phyloP scores from a whole-genome alignment of 2,329 filamentous ascomycete genomes.

The Monosporascus sp. region DNA sequence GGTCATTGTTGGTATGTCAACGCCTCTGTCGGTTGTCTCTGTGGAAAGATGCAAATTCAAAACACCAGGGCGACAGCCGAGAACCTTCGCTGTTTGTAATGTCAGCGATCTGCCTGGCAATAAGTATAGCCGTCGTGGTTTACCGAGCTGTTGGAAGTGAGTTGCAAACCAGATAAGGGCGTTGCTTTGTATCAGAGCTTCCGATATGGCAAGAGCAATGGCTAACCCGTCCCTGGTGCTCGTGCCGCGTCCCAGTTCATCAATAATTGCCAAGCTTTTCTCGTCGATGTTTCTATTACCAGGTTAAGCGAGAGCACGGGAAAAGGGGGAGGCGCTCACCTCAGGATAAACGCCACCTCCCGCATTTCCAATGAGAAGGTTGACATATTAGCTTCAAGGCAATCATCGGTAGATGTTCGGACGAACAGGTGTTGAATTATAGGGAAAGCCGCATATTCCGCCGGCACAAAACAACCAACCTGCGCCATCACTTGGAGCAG shows the following conservation, averaged over 20 bases:
- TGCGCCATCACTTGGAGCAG: slow-evolving; percentile 91
- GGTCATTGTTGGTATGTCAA: slow-evolving; percentile 58
- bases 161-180: slow-evolving; percentile 90
- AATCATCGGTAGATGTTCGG: slow-evolving; percentile 80
- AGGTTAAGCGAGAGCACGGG: background rate
- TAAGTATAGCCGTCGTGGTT: slow-evolving; percentile 5
- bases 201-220: slow-evolving; percentile 85
- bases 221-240: slow-evolving; percentile 83
- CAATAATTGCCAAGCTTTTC: slow-evolving; percentile 75
- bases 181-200: slow-evolving; percentile 74
- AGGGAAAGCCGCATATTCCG: slow-evolving; percentile 74
- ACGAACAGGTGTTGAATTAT: slow-evolving; percentile 83
- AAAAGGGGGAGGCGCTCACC: slow-evolving; percentile 31
- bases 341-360: slow-evolving; percentile 88
- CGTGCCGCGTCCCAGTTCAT: slow-evolving; percentile 88
- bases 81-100: slow-evolving; percentile 52
- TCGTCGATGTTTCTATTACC: slow-evolving; percentile 63
- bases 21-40: slow-evolving; percentile 48
- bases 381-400: slow-evolving; percentile 83
- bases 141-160: slow-evolving; percentile 76
- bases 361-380: slow-evolving; percentile 95
- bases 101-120: slow-evolving; percentile 4
- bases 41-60: slow-evolving; percentile 78
- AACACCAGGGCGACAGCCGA: slow-evolving; percentile 72
- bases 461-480: slow-evolving; percentile 85